These are phyloP conservation scores for Podospora pseudoanserina DNA, from an alignment of 495 filamentous ascomycete species.

Conservation along the genomic window DNA sequence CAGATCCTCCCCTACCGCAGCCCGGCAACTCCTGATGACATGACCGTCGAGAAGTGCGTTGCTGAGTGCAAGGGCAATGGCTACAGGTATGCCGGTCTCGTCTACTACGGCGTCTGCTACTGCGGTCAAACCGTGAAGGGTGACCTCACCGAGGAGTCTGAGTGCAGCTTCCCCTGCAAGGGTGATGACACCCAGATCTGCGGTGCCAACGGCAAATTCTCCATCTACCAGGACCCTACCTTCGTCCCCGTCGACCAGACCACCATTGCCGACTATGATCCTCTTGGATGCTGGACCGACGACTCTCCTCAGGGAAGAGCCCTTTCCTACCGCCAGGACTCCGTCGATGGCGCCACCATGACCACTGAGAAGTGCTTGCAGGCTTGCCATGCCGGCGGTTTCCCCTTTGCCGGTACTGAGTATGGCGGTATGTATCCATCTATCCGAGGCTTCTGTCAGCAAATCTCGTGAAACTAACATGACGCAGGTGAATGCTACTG, in stretches of 20 bases:
- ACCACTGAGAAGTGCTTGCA: conserved; percentile 46
- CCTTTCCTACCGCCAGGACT: conserved; percentile 45
- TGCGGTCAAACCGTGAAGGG: conserved; percentile 48
- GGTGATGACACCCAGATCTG: conserved; percentile 46
- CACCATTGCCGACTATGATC: conserved; percentile 42
- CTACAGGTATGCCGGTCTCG: conserved; percentile 53
- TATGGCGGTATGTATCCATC: conserved; percentile 40
- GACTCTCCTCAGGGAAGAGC: conserved; percentile 45
- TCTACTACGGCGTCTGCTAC: conserved; percentile 54
- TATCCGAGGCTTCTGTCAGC: background rate
- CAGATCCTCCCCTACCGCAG: conserved; percentile 43
- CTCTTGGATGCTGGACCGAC: conserved; percentile 57
- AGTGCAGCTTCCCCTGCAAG: conserved; percentile 47
- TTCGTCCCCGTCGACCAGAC: conserved; percentile 41
- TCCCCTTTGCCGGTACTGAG: conserved; percentile 51
- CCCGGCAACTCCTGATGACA: conserved; percentile 34
- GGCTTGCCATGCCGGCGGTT: conserved; percentile 45
- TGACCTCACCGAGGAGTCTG: conserved; percentile 27
- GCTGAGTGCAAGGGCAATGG: conserved; percentile 54
- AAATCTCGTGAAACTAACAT: conserved; percentile 13
- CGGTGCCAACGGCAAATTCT: conserved; percentile 45
- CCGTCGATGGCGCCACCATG: conserved; percentile 34
- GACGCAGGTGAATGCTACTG: conserved; percentile 41
- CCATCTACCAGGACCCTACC: conserved; percentile 52
- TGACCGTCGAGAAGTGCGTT: conserved; percentile 51